Conservation (phyloP, 805 yeast genomes). For the Wickerhamomyces bovis region DNA sequence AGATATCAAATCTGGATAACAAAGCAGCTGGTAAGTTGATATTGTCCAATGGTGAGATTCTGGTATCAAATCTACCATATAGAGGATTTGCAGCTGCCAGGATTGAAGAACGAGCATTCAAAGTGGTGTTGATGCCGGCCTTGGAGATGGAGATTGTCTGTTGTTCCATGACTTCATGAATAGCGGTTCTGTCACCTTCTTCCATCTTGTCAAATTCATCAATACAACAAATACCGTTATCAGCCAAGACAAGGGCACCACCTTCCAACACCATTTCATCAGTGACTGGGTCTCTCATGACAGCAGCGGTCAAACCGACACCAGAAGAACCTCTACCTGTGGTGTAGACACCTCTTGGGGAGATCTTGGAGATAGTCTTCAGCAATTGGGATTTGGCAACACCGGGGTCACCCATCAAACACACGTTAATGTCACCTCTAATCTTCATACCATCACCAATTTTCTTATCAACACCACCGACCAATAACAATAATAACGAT, state of each 20-base stretch:
- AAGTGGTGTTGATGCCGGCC: conserved; percentile 94
- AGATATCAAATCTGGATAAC: conserved; percentile 86
- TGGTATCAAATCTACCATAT: conserved; percentile 90
- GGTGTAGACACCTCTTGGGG: conserved; percentile 95
- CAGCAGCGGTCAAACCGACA: conserved; percentile 98
- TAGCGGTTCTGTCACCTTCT: conserved; percentile 92
- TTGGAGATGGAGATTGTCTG: conserved; percentile 96
- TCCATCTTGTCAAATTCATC: conserved; percentile 99
- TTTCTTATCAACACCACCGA: conserved; percentile 94
- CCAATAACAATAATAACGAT: conserved; percentile 73
- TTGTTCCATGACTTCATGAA: conserved; percentile 99
- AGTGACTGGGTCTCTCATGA: conserved; percentile 97
- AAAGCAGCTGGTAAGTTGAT: conserved; percentile 96
- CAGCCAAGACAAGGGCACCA: conserved; percentile 95
- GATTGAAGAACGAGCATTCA: conserved; percentile 92
- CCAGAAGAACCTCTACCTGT: conserved; percentile 99
- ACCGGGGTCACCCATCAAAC: conserved; percentile 99
- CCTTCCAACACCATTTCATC: conserved; percentile 98
- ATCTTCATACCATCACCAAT: conserved; percentile 96
- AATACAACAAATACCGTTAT: conserved; percentile 96
- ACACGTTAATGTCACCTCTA: conserved; percentile 93
- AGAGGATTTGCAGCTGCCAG: conserved; percentile 98
- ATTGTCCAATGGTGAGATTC: conserved; percentile 87
- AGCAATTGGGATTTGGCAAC: conserved; percentile 96
- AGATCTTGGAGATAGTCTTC: conserved; percentile 84